Conservation (phyloP, 306 rosid genomes). For the Malus sylvestris region DNA sequence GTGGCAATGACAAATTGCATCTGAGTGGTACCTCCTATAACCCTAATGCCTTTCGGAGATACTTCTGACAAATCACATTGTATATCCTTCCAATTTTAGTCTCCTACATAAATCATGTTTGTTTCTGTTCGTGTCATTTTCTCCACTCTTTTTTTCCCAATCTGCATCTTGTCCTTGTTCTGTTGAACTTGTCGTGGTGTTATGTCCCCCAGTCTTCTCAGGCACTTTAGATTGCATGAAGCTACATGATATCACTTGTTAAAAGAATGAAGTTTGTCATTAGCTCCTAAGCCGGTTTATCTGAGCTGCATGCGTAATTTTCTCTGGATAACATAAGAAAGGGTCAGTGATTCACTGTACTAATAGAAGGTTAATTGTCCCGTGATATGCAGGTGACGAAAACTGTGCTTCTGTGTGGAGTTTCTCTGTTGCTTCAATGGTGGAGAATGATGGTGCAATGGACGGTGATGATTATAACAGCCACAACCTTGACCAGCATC, state of each 20-base stretch:
- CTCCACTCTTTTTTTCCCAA: background rate
- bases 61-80: background rate
- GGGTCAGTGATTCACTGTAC: background rate
- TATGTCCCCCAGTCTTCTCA: background rate
- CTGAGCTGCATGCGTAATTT: background rate
- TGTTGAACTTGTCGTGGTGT: background rate
- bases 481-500: constrained; percentile 21
- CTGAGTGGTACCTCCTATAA: constrained; percentile 55
- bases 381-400: constrained; percentile 51
- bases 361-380: background rate
- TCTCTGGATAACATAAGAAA: background rate
- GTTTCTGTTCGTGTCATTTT: background rate
- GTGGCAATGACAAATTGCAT: constrained; percentile 39
- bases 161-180: background rate
- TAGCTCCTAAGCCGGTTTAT: background rate
- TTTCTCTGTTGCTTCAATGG: constrained; percentile 47
- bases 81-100: background rate
- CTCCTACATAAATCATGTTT: background rate
- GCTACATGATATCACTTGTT: background rate
- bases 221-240: background rate
- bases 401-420: constrained; percentile 88
- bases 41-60: constrained; percentile 6
- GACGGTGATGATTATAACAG: constrained; percentile 17
- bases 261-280: background rate
- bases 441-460: constrained; percentile 24